Conservation (phyloP, 371 early-diverging fungal species). For the Mucor velutinosus region DNA sequence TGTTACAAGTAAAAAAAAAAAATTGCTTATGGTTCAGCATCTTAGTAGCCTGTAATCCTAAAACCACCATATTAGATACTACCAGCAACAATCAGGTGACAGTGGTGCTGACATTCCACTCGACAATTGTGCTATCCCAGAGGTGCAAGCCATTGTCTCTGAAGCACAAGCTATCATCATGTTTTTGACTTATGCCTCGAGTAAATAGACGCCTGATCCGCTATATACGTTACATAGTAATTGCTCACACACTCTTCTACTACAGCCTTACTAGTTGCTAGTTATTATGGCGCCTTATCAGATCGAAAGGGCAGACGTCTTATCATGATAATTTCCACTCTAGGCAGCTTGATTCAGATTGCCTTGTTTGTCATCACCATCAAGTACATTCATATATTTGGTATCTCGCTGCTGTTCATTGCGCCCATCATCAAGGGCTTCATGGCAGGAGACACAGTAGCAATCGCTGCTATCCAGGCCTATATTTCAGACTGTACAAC, state of each 20-base stretch:
- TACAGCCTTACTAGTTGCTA: constrained; percentile 37
- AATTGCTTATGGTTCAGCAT: neutral
- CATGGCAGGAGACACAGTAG: constrained; percentile 32
- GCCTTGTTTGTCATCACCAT: constrained; percentile 24
- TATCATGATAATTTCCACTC: constrained; percentile 28
- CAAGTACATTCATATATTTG: constrained; percentile 27
- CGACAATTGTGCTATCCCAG: constrained; percentile 42
- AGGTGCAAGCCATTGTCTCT: constrained; percentile 43
- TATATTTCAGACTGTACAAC: constrained; percentile 47
- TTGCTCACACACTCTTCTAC: neutral
- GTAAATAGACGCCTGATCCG: constrained; percentile 14
- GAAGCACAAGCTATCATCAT: constrained; percentile 35
- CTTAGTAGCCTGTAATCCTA: neutral
- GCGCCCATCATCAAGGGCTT: constrained; percentile 41
- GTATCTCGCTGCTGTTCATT: constrained; percentile 32
- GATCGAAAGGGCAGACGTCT: constrained; percentile 36
- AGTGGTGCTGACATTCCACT: constrained; percentile 15
- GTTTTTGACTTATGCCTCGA: constrained; percentile 31
- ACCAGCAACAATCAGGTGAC: constrained; percentile 12
- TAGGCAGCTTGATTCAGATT: constrained; percentile 32
- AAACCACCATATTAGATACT: constrained; percentile 16
- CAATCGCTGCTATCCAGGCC: constrained; percentile 39
- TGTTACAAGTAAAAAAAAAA: constrained; percentile 41
- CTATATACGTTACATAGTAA: neutral
- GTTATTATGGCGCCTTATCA: constrained; percentile 42